A percentile compares a stretch with the other conserved stretches of the same genome.
Conservation (phyloP, 805 yeast species). For the Metschnikowia orientalis region DNA sequence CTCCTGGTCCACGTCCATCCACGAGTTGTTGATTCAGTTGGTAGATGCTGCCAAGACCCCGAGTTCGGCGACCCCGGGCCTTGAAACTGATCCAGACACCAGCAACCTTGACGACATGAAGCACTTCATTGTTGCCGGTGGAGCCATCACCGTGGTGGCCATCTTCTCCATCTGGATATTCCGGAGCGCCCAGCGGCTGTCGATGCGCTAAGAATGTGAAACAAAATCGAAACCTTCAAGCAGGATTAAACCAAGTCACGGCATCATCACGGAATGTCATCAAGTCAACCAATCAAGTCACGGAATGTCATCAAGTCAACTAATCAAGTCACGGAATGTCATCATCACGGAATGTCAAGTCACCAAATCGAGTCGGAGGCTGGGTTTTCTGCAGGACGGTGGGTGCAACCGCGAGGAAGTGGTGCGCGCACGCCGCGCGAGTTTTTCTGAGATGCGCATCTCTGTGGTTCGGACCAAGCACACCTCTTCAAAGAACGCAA, state of each 20-base stretch:
- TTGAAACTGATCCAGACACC: conserved; percentile 58
- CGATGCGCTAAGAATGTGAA: too few relatives aligned
- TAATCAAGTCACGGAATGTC: too few relatives aligned
- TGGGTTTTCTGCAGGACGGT: too few relatives aligned
- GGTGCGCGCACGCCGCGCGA: conserved; percentile 6
- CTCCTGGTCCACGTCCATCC: conserved; percentile 80
- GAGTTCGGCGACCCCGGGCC: conserved; percentile 68
- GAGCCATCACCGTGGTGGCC: conserved; percentile 65
- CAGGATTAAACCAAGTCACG: too few relatives aligned
- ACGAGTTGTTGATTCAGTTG: conserved; percentile 78
- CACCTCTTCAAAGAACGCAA: not conserved
- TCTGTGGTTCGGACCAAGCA: conserved; percentile 1
- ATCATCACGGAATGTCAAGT: too few relatives aligned
- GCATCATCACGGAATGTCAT: too few relatives aligned
- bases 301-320: too few relatives aligned
- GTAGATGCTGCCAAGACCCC: conserved; percentile 88
- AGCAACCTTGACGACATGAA: conserved; percentile 46
- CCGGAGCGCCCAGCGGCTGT: conserved; percentile 28
- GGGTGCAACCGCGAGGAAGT: not conserved
- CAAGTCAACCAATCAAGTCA: too few relatives aligned
- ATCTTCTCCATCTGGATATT: conserved; percentile 63
- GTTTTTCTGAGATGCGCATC: conserved; percentile 19
- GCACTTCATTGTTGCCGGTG: conserved; percentile 59
- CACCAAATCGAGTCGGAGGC: too few relatives aligned
- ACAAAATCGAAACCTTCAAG: too few relatives aligned